Evolutionary conservation across 129 eudicot genomes (phyloP), one percentile per base, ranked within the genome.

Genomic region (Centaurea solstitialis): DNA sequence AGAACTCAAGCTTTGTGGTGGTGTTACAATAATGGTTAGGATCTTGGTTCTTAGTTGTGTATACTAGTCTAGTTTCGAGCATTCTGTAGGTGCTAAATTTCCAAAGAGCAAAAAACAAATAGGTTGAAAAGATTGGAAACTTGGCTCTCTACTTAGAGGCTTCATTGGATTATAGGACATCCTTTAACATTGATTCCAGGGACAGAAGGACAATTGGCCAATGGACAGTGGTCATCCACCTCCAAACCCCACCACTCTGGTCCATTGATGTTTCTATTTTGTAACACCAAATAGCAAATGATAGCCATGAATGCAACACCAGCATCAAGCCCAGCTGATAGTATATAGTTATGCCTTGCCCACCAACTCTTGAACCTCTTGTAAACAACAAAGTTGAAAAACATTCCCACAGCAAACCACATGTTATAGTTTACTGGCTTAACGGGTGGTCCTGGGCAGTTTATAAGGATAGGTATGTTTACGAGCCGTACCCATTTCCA

Each of bases 301-400:
- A 87, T 89, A 22, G 90, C 97, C 97, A 93, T 91, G 83, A 91
- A 93, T 1, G 98, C 98, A 40, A 89, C 92, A 22, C 98, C 98
- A 5, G 97, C 97, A 43, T 93, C 97, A n/a, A 93, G 81, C 9
- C 94, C 98, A 8, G 93, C 98, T 4, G 97, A 89, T 38, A 93
- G 75, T 10, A 93, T 87, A 77, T 93, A 93, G 43, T 91, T 91
- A 68, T 93, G 92, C 68, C 94, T 82, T 0, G 93, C 91, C 98
- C 98, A 91, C 98, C 98, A 93, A 22, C 80, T 82, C 85, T 88
- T 91, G 79, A 61, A 86, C 69, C 81, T 85, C 85, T 84, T 86
- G 65, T 87, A 93, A 77, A 93, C 91, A 17, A 81, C 87, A 67
- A 87, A 81, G 82, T 91, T 91, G 74, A 93, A 93, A 66, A 91